Conservation (phyloP, 495 filamentous ascomycete species). For the Trichoderma asperelloides region DNA sequence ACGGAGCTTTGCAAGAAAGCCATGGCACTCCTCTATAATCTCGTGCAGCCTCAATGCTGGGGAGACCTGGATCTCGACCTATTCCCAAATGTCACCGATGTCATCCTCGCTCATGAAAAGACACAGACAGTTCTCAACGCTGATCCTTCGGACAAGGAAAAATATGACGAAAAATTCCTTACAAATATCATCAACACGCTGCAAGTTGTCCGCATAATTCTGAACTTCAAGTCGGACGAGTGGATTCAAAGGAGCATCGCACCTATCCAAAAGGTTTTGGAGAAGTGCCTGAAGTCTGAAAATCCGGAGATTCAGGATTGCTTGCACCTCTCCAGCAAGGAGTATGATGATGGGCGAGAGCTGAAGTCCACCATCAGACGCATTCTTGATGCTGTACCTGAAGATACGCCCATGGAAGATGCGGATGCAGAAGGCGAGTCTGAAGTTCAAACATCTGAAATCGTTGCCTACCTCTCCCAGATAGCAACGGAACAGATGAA, state of each 20-base stretch:
- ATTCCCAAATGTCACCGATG: conserved; percentile 81
- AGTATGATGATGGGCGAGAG: conserved; percentile 51
- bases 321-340: conserved; percentile 60
- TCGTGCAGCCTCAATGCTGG: conserved; percentile 86
- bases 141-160: conserved; percentile 75
- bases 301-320: conserved; percentile 87
- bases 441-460: conserved; percentile 61
- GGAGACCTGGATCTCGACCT: conserved; percentile 84
- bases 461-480: conserved; percentile 68
- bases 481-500: conserved; percentile 78
- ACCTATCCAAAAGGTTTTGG: conserved; percentile 75
- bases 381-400: conserved; percentile 83
- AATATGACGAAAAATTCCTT: conserved; percentile 69
- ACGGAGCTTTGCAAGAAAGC: conserved; percentile 81
- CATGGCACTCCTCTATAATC: conserved; percentile 68
- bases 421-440: conserved; percentile 77
- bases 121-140: conserved; percentile 62
- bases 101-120: conserved; percentile 63
- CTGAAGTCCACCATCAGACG: conserved; percentile 65
- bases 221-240: conserved; percentile 76
- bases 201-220: conserved; percentile 78
- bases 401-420: conserved; percentile 78
- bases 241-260: conserved; percentile 75
- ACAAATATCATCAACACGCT: conserved; percentile 87
- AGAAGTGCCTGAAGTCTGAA: conserved; percentile 81